Percentiles rank a stretch among this genome's conserved stretches.
phyloP scores from a whole-genome alignment of 805 yeast species.

The Sugiyamaella mastotermitis region DNA sequence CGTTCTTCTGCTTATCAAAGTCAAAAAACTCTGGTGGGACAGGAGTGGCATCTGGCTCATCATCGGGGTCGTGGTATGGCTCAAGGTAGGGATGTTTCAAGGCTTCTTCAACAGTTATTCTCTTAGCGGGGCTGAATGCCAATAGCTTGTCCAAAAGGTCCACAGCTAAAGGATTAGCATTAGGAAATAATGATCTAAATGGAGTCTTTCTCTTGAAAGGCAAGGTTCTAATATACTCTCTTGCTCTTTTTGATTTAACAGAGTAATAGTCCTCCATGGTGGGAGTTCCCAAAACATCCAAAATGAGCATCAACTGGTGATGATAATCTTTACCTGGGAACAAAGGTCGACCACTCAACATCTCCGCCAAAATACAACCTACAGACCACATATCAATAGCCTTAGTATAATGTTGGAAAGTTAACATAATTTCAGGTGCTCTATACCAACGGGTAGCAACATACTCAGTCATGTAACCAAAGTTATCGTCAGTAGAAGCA shows the following conservation, averaged over 20 bases:
- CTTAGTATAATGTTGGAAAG: slow-evolving; percentile 86
- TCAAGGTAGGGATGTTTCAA: slow-evolving; percentile 77
- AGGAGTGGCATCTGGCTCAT: slow-evolving; percentile 81
- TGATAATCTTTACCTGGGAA: slow-evolving; percentile 95
- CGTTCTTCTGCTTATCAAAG: slow-evolving; percentile 80
- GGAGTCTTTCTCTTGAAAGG: slow-evolving; percentile 65
- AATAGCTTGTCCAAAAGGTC: slow-evolving; percentile 64
- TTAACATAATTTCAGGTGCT: slow-evolving; percentile 96
- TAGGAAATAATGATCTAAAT: slow-evolving; percentile 42
- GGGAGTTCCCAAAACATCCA: slow-evolving; percentile 86
- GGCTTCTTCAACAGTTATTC: slow-evolving; percentile 82
- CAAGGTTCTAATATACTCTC: slow-evolving; percentile 76
- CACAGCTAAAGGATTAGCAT: slow-evolving; percentile 61
- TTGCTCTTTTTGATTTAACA: slow-evolving; percentile 75
- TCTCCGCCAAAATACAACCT: slow-evolving; percentile 91
- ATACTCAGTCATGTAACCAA: slow-evolving; percentile 89
- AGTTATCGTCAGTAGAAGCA: slow-evolving; percentile 50
- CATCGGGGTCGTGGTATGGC: slow-evolving; percentile 90
- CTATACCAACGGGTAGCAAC: slow-evolving; percentile 98
- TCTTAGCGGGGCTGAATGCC: slow-evolving; percentile 73
- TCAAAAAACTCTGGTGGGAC: slow-evolving; percentile 84
- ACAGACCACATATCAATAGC: slow-evolving; percentile 97
- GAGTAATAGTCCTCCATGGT: slow-evolving; percentile 64
- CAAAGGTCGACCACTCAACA: slow-evolving; percentile 77
- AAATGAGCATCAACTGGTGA: slow-evolving; percentile 78